These are phyloP conservation scores for Vachellia collinsii DNA, from an alignment of 306 rosid species.

Conservation along the genomic window DNA sequence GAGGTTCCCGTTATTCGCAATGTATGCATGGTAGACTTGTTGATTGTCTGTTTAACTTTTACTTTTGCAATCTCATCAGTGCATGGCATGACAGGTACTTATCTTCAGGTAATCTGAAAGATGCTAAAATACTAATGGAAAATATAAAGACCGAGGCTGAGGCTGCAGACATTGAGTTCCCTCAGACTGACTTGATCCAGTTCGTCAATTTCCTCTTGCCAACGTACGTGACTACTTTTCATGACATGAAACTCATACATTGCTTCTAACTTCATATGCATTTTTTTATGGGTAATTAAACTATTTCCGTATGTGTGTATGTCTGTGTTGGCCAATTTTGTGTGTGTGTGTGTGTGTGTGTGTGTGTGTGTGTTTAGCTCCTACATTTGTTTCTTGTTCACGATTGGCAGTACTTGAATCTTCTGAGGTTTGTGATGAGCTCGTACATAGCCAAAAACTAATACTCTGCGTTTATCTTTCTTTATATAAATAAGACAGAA, in stretches of 20 bases:
- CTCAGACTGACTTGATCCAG: conserved; percentile 73
- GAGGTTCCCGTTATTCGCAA: background rate
- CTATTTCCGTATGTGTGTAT: too few species aligned
- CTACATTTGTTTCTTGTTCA: background rate
- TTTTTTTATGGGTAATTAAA: background rate
- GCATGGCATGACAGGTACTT: conserved; percentile 86
- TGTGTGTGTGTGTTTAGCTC: too few species aligned
- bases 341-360: too few species aligned
- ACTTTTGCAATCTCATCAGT: too few species aligned
- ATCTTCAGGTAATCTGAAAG: conserved; percentile 79
- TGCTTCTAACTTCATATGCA: background rate
- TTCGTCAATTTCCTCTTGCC: conserved; percentile 72
- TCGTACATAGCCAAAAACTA: background rate
- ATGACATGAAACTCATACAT: too few species aligned
- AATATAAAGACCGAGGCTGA: conserved; percentile 69
- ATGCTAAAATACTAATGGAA: conserved; percentile 77
- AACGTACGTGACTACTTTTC: too few species aligned
- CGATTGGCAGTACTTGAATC: background rate
- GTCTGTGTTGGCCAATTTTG: too few species aligned
- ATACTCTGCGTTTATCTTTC: background rate
- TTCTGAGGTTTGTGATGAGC: background rate
- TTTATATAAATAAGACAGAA: background rate
- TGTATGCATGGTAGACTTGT: background rate
- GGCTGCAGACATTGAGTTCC: conserved; percentile 53
- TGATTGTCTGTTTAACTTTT: background rate